A percentile compares a stretch with the other conserved stretches of the same genome.
Evolutionary conservation across 139 green algal species (phyloP).

Genomic region (Medakamo hakoo): DNA sequence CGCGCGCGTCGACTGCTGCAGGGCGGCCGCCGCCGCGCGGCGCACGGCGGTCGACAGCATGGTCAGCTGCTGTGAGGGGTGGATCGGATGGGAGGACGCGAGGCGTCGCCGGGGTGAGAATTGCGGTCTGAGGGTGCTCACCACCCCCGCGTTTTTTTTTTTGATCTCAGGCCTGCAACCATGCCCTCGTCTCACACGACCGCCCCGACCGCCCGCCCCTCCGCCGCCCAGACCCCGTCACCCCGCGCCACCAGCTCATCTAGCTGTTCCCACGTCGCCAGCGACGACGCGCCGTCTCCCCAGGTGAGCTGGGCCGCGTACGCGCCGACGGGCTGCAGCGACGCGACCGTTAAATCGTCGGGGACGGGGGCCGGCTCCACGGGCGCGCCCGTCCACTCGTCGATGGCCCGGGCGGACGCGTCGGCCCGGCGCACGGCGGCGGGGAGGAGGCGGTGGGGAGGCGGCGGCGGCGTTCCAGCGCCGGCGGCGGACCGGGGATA

Average conservation of each 20-base stretch:
- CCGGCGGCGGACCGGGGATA: constrained; percentile 38
- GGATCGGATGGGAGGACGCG: no score
- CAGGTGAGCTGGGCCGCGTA: constrained; percentile 79
- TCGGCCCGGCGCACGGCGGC: constrained; percentile 69
- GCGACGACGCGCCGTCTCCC: constrained; percentile 70
- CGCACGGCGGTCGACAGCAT: no score
- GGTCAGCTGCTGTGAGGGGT: no score
- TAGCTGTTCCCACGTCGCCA: constrained; percentile 40
- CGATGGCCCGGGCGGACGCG: constrained; percentile 55
- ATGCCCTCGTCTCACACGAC: no score
- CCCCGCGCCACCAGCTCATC: constrained; percentile 13
- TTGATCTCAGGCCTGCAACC: no score
- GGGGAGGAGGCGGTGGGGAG: constrained; percentile 57
- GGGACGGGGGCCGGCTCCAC: constrained; percentile 22
- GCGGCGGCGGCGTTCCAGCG: constrained; percentile 21
- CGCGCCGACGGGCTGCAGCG: constrained; percentile 76
- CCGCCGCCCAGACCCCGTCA: no score
- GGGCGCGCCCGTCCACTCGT: constrained; percentile 80
- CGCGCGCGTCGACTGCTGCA: no score
- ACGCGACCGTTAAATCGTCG: constrained; percentile 50
- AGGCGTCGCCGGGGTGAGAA: no score
- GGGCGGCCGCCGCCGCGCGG: no score
- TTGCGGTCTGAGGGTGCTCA: no score
- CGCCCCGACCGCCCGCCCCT: no score
- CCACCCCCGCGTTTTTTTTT: no score